Conservation (phyloP, 495 filamentous ascomycete genomes). For the Lepraria neglecta region DNA sequence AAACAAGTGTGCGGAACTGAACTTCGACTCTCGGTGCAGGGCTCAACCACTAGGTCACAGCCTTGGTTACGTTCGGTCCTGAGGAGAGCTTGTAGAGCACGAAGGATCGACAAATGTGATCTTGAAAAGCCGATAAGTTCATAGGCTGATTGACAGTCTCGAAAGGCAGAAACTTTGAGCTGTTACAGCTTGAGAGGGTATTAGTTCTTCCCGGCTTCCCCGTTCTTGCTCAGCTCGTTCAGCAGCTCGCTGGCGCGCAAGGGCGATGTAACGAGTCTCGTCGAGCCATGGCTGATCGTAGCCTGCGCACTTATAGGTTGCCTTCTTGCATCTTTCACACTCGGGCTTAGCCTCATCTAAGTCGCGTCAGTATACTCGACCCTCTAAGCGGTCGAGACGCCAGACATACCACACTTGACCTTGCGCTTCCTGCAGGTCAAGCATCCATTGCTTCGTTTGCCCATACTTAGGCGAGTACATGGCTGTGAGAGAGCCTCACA, state of each 20-base stretch:
- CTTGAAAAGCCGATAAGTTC: slow-evolving; percentile 14
- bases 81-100: slow-evolving; percentile 7
- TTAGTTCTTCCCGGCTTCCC: not conserved
- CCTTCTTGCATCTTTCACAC: slow-evolving; percentile 17
- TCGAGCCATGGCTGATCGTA: slow-evolving; percentile 20
- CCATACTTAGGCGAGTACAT: slow-evolving; percentile 7
- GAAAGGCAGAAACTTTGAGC: slow-evolving; percentile 9
- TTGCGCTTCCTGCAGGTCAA: slow-evolving; percentile 43
- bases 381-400: not conserved
- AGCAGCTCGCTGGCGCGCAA: slow-evolving; percentile 1
- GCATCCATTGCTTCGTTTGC: slow-evolving; percentile 39
- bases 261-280: not conserved
- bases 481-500: slow-evolving; percentile 5
- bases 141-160: slow-evolving; percentile 2
- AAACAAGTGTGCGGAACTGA: slow-evolving; percentile 16
- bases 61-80: slow-evolving; percentile 4
- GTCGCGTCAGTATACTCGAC: not conserved
- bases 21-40: slow-evolving; percentile 8
- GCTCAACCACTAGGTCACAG: slow-evolving; percentile 13
- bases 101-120: slow-evolving; percentile 18
- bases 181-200: not conserved
- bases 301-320: slow-evolving; percentile 17
- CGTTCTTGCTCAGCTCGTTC: slow-evolving; percentile 4
- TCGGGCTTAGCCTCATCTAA: slow-evolving; percentile 19
- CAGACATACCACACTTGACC: slow-evolving; percentile 36